Evolutionary conservation across 2,329 filamentous ascomycete genomes (phyloP).

Genomic region (Chaetomium sp.): DNA sequence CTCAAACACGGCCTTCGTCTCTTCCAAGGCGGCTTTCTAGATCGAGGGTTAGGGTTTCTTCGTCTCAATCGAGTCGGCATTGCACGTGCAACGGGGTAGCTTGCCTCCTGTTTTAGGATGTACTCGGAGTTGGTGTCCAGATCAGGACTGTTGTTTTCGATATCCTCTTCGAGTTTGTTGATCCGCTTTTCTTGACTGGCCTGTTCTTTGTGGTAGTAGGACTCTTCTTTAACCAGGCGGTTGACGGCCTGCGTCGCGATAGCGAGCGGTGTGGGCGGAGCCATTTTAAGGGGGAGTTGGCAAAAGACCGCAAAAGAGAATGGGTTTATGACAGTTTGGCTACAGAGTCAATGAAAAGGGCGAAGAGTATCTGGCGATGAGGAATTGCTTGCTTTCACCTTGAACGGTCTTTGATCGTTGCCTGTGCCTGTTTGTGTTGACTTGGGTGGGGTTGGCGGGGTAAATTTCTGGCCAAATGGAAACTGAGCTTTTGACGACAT

Average conservation of each 20-base stretch:
- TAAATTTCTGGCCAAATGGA: no score
- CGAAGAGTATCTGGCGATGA: no score
- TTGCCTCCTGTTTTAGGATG: conserved; percentile 79
- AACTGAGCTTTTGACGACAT: no score
- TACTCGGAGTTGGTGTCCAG: conserved; percentile 72
- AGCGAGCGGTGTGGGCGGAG: conserved; percentile 65
- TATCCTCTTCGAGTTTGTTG: conserved; percentile 58
- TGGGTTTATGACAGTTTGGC: not conserved
- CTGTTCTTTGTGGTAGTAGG: conserved; percentile 83
- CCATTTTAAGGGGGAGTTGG: conserved; percentile 49
- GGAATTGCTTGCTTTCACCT: no score
- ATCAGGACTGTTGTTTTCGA: conserved; percentile 41
- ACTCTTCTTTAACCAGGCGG: conserved; percentile 86
- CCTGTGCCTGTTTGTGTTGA: no score
- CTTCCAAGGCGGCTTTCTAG: conserved; percentile 72
- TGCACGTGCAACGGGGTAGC: conserved; percentile 21
- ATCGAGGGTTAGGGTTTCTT: conserved; percentile 18
- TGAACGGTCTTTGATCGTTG: no score
- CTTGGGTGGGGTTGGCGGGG: no score
- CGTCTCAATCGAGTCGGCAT: not conserved
- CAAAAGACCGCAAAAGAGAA: not conserved
- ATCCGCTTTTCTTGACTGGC: conserved; percentile 67
- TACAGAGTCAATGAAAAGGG: no score
- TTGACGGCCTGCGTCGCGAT: conserved; percentile 75
- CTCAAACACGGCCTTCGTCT: conserved; percentile 79